Base-by-base conservation (phyloP, 768 basidiomycete genomes). In the Phallus indusiatus region DNA sequence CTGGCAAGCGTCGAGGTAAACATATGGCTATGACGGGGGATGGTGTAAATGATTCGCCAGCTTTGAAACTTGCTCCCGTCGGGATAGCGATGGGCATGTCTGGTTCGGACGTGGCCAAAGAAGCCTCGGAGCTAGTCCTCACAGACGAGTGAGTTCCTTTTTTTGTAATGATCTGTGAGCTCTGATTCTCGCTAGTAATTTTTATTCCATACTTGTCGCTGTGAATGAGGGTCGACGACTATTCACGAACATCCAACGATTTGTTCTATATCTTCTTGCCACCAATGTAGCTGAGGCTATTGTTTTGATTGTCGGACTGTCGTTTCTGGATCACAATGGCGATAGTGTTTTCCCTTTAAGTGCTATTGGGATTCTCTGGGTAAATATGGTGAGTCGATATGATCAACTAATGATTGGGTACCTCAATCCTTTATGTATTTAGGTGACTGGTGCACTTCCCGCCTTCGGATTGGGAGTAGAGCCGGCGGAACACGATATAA, bases 271-370 rank as follows among this genome's bases (percentile, higher is more conserved):
- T 59, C 65, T 78, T 9, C 65, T 83, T 8, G 71, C 73, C 78
- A 67, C 78, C 77, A 10, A 74, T 75, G 60, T 51, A 70, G 63
- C 11, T 22, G 16, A 54, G 16, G 47, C 16, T 9, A 47, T 22
- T 16, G 2, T 5, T 36, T 21, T 52, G 6, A 18, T 59, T 61
- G 0, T 61, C 77, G 70, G 76, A 16, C 16, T 37, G 78, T n/a
- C 79, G 81, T 33, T 78, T 77, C 20, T 85, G 82, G 71, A 78
- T 81, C 17, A 81, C 84, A 63, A 76, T 82, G 60, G 76, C 81
- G 72, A 73, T 72, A 0, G 80, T 85, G 54, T 71, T 84, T 11
- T 60, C 77, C 51, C 83, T 82, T 59, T 79, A 82, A 37, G 69
- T 83, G 63, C 66, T 83, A 66, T 78, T 12, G 77, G 77, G 34